Conservation (phyloP, 169 alveolate genomes). For the Plasmodium cynomolgi region DNA sequence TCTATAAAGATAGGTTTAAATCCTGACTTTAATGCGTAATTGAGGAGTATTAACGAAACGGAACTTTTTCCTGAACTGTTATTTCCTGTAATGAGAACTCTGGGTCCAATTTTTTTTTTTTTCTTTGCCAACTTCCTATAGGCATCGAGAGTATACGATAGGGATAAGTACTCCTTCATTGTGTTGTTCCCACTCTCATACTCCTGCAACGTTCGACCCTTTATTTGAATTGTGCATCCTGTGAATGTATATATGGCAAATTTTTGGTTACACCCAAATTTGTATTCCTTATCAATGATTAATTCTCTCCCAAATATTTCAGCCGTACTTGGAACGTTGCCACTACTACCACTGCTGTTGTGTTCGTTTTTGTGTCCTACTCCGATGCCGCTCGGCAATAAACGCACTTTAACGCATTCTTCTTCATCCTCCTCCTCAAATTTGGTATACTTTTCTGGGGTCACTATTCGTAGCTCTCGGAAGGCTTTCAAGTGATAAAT, state of each 20-base stretch:
- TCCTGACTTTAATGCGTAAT: slow-evolving; percentile 89
- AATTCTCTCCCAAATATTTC: slow-evolving; percentile 90
- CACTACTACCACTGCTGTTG: slow-evolving; percentile 4
- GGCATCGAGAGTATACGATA: slow-evolving; percentile 84
- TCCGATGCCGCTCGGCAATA: slow-evolving; percentile 4
- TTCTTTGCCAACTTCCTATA: slow-evolving; percentile 87
- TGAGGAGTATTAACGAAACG: slow-evolving; percentile 83
- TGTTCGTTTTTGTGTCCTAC: slow-evolving; percentile 20
- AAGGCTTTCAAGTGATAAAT: slow-evolving; percentile 28
- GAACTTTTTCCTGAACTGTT: slow-evolving; percentile 91
- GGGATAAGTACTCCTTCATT: slow-evolving; percentile 88
- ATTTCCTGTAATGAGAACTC: slow-evolving; percentile 90
- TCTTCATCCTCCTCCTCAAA: slow-evolving; percentile 54
- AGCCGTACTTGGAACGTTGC: slow-evolving; percentile 75
- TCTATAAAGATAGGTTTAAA: slow-evolving; percentile 89
- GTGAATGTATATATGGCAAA: slow-evolving; percentile 91
- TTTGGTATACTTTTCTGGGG: slow-evolving; percentile 42
- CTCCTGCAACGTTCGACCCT: slow-evolving; percentile 90
- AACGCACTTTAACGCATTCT: slow-evolving; percentile 38
- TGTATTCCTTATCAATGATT: slow-evolving; percentile 86
- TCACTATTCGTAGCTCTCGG: slow-evolving; percentile 58
- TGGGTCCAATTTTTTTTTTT: slow-evolving; percentile 87
- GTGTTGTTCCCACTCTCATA: slow-evolving; percentile 88
- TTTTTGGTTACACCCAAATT: slow-evolving; percentile 84
- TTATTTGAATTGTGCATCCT: slow-evolving; percentile 90